Conservation (phyloP, 2,329 filamentous ascomycete species). For the Stemphylium lycopersici region DNA sequence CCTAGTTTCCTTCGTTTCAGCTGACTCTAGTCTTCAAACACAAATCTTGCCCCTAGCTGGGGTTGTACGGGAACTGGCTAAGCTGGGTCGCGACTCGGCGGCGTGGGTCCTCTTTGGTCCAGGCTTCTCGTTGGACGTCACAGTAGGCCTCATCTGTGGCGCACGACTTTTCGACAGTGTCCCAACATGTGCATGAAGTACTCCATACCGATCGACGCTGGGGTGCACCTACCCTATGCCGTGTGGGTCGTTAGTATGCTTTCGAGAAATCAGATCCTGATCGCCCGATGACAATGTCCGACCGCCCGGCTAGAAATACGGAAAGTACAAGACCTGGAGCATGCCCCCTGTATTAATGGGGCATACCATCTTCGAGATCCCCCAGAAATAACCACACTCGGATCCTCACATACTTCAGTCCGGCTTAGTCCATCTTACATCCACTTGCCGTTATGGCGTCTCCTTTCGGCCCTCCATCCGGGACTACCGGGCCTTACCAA, state of each 20-base stretch:
- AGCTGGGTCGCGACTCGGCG: not conserved
- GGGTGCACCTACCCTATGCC: slow-evolving; percentile 1
- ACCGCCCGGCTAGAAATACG: slow-evolving; percentile 3
- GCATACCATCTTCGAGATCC: slow-evolving; percentile 3
- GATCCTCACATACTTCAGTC: not conserved
- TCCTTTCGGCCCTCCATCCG: slow-evolving; percentile 2
- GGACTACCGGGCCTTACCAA: not conserved
- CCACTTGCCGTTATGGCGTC: slow-evolving; percentile 2
- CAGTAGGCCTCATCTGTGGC: slow-evolving; percentile 7
- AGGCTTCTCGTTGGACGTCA: slow-evolving; percentile 10
- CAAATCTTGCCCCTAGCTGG: not conserved
- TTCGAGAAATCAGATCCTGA: slow-evolving; percentile 4
- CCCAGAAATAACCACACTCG: slow-evolving; percentile 1
- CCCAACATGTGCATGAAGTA: not conserved
- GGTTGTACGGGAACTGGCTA: slow-evolving; percentile 4
- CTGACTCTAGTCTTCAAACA: not conserved
- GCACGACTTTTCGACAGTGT: slow-evolving; percentile 4
- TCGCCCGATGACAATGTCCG: slow-evolving; percentile 11
- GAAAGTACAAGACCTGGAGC: slow-evolving; percentile 8
- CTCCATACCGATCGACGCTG: slow-evolving; percentile 11
- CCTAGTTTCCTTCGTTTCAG: not conserved
- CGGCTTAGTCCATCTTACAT: not conserved
- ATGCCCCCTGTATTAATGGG: slow-evolving; percentile 10
- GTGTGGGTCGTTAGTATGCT: slow-evolving; percentile 8
- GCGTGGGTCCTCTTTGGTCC: slow-evolving; percentile 2